Evolutionary conservation across 768 basidiomycete species (phyloP).

Genomic region (Serendipita sp.): DNA sequence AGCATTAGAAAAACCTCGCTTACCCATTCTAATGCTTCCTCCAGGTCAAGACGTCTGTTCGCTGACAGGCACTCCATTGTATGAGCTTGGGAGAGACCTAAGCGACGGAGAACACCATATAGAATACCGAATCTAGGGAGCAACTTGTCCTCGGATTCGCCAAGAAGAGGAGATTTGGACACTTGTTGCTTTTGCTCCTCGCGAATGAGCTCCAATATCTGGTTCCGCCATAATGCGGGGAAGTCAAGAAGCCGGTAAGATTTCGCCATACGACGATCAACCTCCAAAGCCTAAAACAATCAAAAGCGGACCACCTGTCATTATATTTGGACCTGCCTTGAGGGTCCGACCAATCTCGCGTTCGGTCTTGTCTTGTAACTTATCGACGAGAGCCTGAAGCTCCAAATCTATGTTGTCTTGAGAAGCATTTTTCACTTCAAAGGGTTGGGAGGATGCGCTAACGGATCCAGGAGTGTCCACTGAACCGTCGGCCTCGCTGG

Average conservation of each 20-base stretch:
- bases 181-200: slow-evolving; percentile 11
- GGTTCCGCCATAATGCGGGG: slow-evolving; percentile 39
- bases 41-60: slow-evolving; percentile 55
- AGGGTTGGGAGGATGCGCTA: background rate
- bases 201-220: slow-evolving; percentile 37
- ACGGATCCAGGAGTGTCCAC: background rate
- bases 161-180: slow-evolving; percentile 18
- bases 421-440: slow-evolving; percentile 4
- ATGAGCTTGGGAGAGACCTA: slow-evolving; percentile 55
- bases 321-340: slow-evolving; percentile 34
- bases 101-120: slow-evolving; percentile 60
- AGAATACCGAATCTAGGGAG: slow-evolving; percentile 57
- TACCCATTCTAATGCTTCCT: slow-evolving; percentile 87
- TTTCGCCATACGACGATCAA: slow-evolving; percentile 58
- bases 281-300: slow-evolving; percentile 51
- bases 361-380: slow-evolving; percentile 72
- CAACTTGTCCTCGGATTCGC: slow-evolving; percentile 55
- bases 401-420: slow-evolving; percentile 16
- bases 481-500: background rate
- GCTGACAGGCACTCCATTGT: slow-evolving; percentile 55
- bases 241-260: slow-evolving; percentile 46
- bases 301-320: background rate
- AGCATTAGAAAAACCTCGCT: slow-evolving; percentile 11
- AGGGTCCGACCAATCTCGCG: slow-evolving; percentile 59
- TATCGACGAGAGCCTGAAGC: slow-evolving; percentile 62